phyloP scores from a whole-genome alignment of 129 eudicot species.

The Chrysanthemum lavandulifolium region DNA sequence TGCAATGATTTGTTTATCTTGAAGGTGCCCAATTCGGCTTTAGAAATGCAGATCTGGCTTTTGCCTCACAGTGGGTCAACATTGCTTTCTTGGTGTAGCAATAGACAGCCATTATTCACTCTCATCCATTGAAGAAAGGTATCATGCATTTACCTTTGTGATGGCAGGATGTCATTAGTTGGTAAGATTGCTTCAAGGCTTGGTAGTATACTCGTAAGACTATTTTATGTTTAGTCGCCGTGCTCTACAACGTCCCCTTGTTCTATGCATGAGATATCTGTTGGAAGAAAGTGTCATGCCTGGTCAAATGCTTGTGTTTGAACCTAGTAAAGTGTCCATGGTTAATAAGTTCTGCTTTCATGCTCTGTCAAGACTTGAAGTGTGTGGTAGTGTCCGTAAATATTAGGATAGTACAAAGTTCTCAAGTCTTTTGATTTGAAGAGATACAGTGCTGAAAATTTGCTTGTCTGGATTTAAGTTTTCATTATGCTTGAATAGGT shows the following conservation, averaged over 20 bases:
- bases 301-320: slow-evolving; percentile 34
- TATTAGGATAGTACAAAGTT: not conserved
- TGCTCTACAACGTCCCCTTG: slow-evolving; percentile 38
- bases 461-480: not conserved
- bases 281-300: slow-evolving; percentile 35
- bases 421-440: not conserved
- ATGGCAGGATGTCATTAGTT: slow-evolving; percentile 90
- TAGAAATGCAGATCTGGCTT: slow-evolving; percentile 95
- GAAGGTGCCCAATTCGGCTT: slow-evolving; percentile 86
- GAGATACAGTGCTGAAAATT: not conserved
- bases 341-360: slow-evolving; percentile 11
- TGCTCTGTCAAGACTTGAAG: slow-evolving; percentile 29
- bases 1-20: slow-evolving; percentile 69
- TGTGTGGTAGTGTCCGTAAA: slow-evolving; percentile 20
- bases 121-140: slow-evolving; percentile 81
- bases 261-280: slow-evolving; percentile 38
- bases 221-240: slow-evolving; percentile 28
- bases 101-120: slow-evolving; percentile 60
- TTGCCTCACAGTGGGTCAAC: slow-evolving; percentile 73
- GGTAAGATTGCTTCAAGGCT: slow-evolving; percentile 99
- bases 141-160: slow-evolving; percentile 56
- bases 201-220: slow-evolving; percentile 45
- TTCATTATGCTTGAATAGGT: not conserved
- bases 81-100: slow-evolving; percentile 90
- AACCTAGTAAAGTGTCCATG: slow-evolving; percentile 7